phyloP scores from a whole-genome alignment of 1,139 yeast genomes.

The Magnusiomyces fungicola region DNA sequence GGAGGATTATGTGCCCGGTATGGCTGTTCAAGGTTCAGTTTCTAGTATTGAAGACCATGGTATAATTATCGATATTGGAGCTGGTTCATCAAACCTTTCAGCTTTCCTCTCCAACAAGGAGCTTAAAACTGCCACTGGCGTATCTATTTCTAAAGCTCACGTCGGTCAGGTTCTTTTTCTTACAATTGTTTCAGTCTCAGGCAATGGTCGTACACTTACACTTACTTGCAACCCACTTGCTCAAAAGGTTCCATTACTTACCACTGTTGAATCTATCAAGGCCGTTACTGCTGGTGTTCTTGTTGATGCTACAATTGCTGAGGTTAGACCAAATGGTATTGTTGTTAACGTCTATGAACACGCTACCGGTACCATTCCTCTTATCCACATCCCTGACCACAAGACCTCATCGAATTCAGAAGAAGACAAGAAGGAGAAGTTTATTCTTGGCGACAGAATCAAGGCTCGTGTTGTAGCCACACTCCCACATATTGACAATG shows the following conservation, averaged over 20 bases:
- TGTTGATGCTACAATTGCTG: slow-evolving; percentile 66
- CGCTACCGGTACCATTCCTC: slow-evolving; percentile 62
- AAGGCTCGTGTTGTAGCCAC: slow-evolving; percentile 67
- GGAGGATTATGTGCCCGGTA: slow-evolving; percentile 59
- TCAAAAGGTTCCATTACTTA: slow-evolving; percentile 40
- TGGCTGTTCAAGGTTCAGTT: slow-evolving; percentile 67
- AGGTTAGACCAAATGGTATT: slow-evolving; percentile 52
- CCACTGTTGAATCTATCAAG: slow-evolving; percentile 61
- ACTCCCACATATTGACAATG: slow-evolving; percentile 37
- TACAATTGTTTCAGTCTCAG: slow-evolving; percentile 27
- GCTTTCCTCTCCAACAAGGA: slow-evolving; percentile 80
- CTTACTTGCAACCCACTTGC: slow-evolving; percentile 41
- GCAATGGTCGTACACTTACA: slow-evolving; percentile 55
- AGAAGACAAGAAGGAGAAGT: slow-evolving; percentile 47
- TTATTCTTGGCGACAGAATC: slow-evolving; percentile 55
- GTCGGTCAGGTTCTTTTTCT: slow-evolving; percentile 35
- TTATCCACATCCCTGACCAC: slow-evolving; percentile 55
- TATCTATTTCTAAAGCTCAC: slow-evolving; percentile 32
- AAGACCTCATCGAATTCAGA: slow-evolving; percentile 23
- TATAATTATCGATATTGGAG: slow-evolving; percentile 65
- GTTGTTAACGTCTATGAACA: slow-evolving; percentile 63
- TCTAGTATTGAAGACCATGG: slow-evolving; percentile 90
- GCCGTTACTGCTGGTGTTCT: slow-evolving; percentile 78
- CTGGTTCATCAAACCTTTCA: slow-evolving; percentile 36
- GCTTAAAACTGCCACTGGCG: slow-evolving; percentile 29